Evolutionary conservation across 2,329 filamentous ascomycete genomes (phyloP).

Genomic region (Lachnellula subtilissima): DNA sequence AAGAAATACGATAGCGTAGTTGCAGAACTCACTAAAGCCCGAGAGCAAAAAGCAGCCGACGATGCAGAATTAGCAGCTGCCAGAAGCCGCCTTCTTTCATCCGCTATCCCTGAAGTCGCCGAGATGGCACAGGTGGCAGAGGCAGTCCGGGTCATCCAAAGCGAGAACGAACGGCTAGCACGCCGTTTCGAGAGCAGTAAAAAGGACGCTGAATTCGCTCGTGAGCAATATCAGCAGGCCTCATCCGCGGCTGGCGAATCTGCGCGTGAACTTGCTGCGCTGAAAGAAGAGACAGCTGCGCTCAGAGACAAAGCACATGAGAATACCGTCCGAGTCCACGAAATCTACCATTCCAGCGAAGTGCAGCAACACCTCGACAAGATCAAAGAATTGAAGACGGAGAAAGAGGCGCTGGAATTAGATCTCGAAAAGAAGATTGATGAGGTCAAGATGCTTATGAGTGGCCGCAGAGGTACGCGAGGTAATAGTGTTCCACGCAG

Average conservation of each 20-base stretch:
- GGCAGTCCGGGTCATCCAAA: conserved; percentile 27
- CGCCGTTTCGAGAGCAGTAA: conserved; percentile 15
- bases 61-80: conserved; percentile 27
- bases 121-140: conserved; percentile 38
- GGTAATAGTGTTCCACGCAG: conserved; percentile 28
- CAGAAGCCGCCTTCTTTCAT: conserved; percentile 20
- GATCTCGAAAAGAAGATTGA: conserved; percentile 37
- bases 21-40: conserved; percentile 22
- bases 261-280: conserved; percentile 10
- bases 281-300: conserved; percentile 12
- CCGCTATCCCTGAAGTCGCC: conserved; percentile 35
- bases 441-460: conserved; percentile 34
- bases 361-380: conserved; percentile 16
- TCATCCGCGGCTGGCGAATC: conserved; percentile 21
- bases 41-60: conserved; percentile 17
- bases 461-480: conserved; percentile 35
- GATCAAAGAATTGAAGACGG: conserved; percentile 32
- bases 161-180: conserved; percentile 20
- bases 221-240: conserved; percentile 27
- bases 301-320: conserved; percentile 21
- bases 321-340: conserved; percentile 26
- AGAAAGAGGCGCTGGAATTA: conserved; percentile 31
- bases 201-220: conserved; percentile 28
- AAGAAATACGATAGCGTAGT: conserved; percentile 18
- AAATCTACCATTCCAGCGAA: conserved; percentile 22